These are phyloP conservation scores for Gigaspora rosea DNA, from an alignment of 192 early-diverging fungal genomes.

Conservation along the genomic window DNA sequence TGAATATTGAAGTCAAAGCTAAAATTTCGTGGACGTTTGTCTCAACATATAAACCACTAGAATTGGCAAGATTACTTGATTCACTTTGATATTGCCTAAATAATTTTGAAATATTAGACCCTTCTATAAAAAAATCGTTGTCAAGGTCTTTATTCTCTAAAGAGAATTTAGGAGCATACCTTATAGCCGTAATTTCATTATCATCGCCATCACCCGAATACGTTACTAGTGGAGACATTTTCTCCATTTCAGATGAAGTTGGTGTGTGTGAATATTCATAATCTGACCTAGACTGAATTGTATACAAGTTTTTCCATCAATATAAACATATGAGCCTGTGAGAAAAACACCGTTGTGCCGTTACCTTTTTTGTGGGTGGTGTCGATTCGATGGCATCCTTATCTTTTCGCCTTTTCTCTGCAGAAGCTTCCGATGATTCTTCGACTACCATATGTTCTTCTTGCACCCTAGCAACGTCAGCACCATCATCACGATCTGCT, in stretches of 20 bases:
- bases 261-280: conserved; percentile 1
- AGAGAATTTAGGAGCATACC: neutral
- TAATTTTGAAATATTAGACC: neutral
- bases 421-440: neutral
- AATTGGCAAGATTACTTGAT: neutral
- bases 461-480: conserved; percentile 19
- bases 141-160: neutral
- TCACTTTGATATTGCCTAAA: neutral
- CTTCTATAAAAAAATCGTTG: conserved; percentile 4
- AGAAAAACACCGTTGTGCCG: neutral
- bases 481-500: conserved; percentile 14
- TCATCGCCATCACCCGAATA: neutral
- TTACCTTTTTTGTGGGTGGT: conserved; percentile 20
- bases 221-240: neutral
- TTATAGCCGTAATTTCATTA: neutral
- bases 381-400: conserved; percentile 6
- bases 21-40: conserved; percentile 15
- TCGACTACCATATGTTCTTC: neutral
- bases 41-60: too few relatives aligned
- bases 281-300: conserved; percentile 17
- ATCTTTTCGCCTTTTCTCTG: conserved; percentile 14
- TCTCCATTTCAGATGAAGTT: conserved; percentile 22
- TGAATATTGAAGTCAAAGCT: conserved; percentile 4
- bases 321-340: neutral
- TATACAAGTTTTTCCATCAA: neutral